phyloP scores from a whole-genome alignment of 1,139 yeast genomes.

The Taphrina flavorubra region DNA sequence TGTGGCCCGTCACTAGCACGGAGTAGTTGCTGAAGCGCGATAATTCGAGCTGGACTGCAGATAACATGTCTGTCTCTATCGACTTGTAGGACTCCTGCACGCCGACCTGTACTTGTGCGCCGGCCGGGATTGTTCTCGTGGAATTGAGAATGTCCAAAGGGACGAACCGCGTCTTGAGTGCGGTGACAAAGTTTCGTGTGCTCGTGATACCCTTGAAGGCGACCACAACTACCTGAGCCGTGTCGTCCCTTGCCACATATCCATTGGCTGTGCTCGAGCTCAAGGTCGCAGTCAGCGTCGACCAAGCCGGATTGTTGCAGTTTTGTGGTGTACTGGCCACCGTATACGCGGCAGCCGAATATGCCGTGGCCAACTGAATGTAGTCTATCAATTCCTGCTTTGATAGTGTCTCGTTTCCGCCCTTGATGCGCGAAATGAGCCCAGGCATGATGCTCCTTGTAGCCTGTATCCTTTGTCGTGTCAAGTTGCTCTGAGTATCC shows the following conservation, averaged over 20 bases:
- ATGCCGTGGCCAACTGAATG: conserved; percentile 26
- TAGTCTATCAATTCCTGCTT: conserved; percentile 29
- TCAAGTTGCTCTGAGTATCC: conserved; percentile 19
- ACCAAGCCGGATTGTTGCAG: conserved; percentile 32
- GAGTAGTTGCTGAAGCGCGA: conserved; percentile 11
- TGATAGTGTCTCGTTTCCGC: conserved; percentile 4
- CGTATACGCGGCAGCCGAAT: conserved; percentile 27
- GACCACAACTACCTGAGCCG: conserved; percentile 19
- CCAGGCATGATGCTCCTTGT: conserved; percentile 15
- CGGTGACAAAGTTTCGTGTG: conserved; percentile 6
- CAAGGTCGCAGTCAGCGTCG: conserved; percentile 18
- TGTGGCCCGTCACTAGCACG: conserved; percentile 33
- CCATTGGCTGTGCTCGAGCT: conserved; percentile 9
- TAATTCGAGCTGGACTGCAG: conserved; percentile 6
- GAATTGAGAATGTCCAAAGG: conserved; percentile 1
- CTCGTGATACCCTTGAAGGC: conserved; percentile 29
- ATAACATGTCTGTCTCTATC: conserved; percentile 8
- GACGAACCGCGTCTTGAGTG: conserved; percentile 5
- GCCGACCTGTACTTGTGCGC: conserved; percentile 13
- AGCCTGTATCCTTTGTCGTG: conserved; percentile 17
- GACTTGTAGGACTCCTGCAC: conserved; percentile 17
- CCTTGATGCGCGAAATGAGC: conserved; percentile 6
- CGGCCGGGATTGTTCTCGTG: background rate
- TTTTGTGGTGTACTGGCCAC: conserved; percentile 20
- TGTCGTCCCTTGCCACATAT: conserved; percentile 25